Percentiles rank a stretch among this genome's conserved stretches.
phyloP scores from a whole-genome alignment of 306 rosid species.

The Aeschynomene evenia region DNA sequence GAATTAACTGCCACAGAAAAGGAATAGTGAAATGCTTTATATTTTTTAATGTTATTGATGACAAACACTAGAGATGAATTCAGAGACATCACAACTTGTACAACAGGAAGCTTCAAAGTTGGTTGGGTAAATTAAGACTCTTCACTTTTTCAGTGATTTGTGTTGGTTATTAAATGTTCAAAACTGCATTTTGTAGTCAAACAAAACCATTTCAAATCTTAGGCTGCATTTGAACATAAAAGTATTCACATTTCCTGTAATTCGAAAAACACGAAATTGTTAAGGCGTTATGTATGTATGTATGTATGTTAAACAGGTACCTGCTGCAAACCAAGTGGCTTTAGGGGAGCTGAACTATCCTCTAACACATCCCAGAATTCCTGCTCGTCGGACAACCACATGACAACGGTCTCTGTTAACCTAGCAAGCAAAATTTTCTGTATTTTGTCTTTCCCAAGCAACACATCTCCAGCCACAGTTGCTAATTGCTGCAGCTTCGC shows the following conservation, averaged over 20 bases:
- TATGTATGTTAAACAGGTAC: slow-evolving; percentile 54
- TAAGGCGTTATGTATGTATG: slow-evolving; percentile 5
- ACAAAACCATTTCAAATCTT: background rate
- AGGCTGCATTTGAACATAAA: background rate
- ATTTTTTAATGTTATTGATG: background rate
- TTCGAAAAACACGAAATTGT: background rate
- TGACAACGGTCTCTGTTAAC: slow-evolving; percentile 92
- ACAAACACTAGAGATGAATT: slow-evolving; percentile 7
- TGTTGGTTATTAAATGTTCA: slow-evolving; percentile 16
- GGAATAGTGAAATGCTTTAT: background rate
- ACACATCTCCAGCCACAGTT: slow-evolving; percentile 91
- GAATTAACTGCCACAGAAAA: slow-evolving; percentile 76
- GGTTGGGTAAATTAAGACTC: background rate
- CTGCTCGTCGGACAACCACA: slow-evolving; percentile 96
- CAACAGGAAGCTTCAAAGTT: slow-evolving; percentile 2
- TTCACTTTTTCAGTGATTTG: slow-evolving; percentile 15
- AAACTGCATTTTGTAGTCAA: slow-evolving; percentile 1
- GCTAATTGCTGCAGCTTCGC: slow-evolving; percentile 89
- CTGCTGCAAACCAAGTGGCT: slow-evolving; percentile 86
- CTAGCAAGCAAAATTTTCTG: slow-evolving; percentile 96
- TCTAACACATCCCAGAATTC: slow-evolving; percentile 93
- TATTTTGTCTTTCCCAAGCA: slow-evolving; percentile 84
- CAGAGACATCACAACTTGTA: slow-evolving; percentile 8
- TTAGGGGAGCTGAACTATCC: slow-evolving; percentile 67
- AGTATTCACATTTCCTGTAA: slow-evolving; percentile 7